phyloP scores from a whole-genome alignment of 1,284 basidiomycete genomes.

The Papiliotrema terrestris region DNA sequence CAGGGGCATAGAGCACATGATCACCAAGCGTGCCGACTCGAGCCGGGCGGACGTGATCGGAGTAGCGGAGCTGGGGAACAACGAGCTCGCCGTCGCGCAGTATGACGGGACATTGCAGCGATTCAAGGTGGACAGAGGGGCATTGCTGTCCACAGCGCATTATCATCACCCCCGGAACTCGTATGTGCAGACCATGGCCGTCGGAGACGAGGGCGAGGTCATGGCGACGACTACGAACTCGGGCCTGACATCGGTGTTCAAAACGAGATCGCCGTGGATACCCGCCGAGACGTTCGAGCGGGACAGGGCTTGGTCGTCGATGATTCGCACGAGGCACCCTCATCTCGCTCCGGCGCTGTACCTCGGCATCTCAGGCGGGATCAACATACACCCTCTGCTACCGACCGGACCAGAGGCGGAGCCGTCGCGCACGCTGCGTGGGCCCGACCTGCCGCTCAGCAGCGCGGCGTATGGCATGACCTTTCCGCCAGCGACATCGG shows the following conservation, averaged over 20 bases:
- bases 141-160: conserved; percentile 13
- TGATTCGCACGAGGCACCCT: conserved; percentile 13
- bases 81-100: conserved; percentile 27
- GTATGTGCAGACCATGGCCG: conserved; percentile 15
- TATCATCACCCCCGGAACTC: conserved; percentile 12
- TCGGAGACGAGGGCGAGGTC: not conserved
- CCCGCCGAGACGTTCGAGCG: conserved; percentile 19
- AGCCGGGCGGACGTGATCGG: conserved; percentile 36
- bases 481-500: conserved; percentile 13
- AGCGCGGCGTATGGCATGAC: conserved; percentile 34
- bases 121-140: conserved; percentile 1
- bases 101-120: conserved; percentile 40
- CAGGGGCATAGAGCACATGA: conserved; percentile 14
- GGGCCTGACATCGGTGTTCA: conserved; percentile 26
- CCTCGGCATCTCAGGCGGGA: conserved; percentile 20
- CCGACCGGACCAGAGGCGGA: conserved; percentile 8
- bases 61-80: conserved; percentile 17
- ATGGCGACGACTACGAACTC: conserved; percentile 31
- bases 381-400: conserved; percentile 12
- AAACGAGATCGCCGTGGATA: conserved; percentile 34
- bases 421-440: conserved; percentile 11
- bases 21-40: conserved; percentile 15
- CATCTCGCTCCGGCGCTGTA: conserved; percentile 9
- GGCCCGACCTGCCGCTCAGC: conserved; percentile 21
- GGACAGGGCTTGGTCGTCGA: conserved; percentile 35